Conservation (phyloP, 2,329 filamentous ascomycete species). For the Elsinoe fawcettii region DNA sequence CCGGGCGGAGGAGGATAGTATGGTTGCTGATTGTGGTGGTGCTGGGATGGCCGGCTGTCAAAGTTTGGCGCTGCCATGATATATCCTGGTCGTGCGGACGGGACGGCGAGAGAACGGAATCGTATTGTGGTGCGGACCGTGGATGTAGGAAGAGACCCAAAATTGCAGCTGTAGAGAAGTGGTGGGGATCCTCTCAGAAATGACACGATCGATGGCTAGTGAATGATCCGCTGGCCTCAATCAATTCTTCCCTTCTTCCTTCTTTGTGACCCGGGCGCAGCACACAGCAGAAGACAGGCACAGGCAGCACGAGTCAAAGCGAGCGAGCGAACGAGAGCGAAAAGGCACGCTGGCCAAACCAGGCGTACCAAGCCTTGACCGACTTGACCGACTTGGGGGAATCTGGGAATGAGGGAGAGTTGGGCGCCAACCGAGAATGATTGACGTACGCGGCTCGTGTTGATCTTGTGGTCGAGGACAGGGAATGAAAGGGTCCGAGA, state of each 20-base stretch:
- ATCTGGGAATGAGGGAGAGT: background rate
- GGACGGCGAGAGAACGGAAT: background rate
- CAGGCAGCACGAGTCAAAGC: background rate
- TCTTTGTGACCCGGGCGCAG: background rate
- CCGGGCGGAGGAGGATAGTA: slow-evolving; percentile 14
- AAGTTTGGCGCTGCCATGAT: slow-evolving; percentile 14
- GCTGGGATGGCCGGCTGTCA: background rate
- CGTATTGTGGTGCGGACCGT: no score
- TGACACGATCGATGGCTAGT: background rate
- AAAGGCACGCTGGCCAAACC: background rate
- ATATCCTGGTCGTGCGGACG: background rate
- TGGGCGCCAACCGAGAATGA: slow-evolving; percentile 8
- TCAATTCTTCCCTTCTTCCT: background rate
- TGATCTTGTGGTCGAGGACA: background rate
- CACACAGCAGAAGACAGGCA: background rate
- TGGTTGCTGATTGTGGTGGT: slow-evolving; percentile 7
- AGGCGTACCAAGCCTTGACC: background rate
- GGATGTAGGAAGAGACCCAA: background rate
- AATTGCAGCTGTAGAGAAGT: background rate
- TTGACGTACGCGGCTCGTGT: slow-evolving; percentile 11
- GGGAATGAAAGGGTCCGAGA: background rate
- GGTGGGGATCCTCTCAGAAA: background rate
- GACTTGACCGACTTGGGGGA: no score
- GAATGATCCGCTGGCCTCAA: background rate
- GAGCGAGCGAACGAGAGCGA: background rate